Evolutionary conservation across 208 protist species (phyloP).

Genomic region (Trypanosoma theileri): DNA sequence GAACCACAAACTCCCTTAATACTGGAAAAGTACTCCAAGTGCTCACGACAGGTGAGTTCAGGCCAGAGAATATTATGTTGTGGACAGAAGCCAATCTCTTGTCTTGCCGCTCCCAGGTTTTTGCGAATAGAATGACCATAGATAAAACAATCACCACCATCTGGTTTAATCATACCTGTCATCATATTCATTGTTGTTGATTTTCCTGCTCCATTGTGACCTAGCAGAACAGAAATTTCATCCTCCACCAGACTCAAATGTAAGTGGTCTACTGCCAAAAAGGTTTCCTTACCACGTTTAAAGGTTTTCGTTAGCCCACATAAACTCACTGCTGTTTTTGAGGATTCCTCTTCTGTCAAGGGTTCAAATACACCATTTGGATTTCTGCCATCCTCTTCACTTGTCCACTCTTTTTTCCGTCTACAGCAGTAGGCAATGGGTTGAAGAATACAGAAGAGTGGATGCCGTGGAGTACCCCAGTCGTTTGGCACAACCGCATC

Average conservation of each 20-base stretch:
- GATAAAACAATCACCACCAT: slow-evolving; percentile 76
- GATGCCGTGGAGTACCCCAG: slow-evolving; percentile 29
- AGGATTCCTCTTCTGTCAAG: background rate
- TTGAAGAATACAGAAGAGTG: slow-evolving; percentile 25
- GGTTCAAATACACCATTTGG: slow-evolving; percentile 30
- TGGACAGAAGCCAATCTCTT: slow-evolving; percentile 93
- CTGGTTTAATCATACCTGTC: slow-evolving; percentile 75
- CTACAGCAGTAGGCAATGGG: background rate
- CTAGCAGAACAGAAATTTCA: slow-evolving; percentile 71
- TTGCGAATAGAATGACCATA: slow-evolving; percentile 63
- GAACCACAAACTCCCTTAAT: slow-evolving; percentile 79
- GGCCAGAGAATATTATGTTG: slow-evolving; percentile 96
- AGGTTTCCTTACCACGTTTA: slow-evolving; percentile 19
- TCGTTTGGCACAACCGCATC: slow-evolving; percentile 41
- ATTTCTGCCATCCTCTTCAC: slow-evolving; percentile 22
- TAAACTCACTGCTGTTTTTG: slow-evolving; percentile 9
- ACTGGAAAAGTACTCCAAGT: slow-evolving; percentile 82
- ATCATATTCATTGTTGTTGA: slow-evolving; percentile 85
- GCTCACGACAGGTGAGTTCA: slow-evolving; percentile 86
- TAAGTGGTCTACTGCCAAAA: slow-evolving; percentile 75
- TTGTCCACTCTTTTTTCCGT: background rate
- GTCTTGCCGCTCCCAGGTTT: slow-evolving; percentile 48
- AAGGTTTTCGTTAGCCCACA: slow-evolving; percentile 18
- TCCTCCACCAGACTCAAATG: slow-evolving; percentile 47
- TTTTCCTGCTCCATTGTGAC: slow-evolving; percentile 82